Evolutionary conservation across 441 rosid species (phyloP).

Genomic region (Gossypium gossypioides): DNA sequence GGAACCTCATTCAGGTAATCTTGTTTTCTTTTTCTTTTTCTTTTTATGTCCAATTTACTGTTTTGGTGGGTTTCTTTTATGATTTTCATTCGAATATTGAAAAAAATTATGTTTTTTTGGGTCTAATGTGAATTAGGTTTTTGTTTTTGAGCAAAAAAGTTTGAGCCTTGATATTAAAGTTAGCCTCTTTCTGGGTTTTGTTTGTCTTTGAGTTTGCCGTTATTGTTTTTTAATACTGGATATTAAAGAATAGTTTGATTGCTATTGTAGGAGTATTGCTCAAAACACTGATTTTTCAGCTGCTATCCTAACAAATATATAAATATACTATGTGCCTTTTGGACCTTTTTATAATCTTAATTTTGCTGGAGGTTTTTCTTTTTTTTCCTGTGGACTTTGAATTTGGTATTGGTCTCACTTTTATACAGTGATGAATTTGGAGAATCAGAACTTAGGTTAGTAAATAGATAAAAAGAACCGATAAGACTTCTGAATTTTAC

Average conservation of each 20-base stretch:
- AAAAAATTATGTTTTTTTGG: background rate
- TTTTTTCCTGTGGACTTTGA: background rate
- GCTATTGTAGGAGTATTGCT: background rate
- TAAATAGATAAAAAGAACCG: background rate
- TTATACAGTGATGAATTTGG: background rate
- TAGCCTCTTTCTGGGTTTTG: background rate
- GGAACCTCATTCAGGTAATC: constrained; percentile 4
- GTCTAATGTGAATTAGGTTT: constrained; percentile 20
- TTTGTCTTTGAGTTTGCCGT: background rate
- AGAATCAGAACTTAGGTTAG: background rate
- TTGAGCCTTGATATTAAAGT: background rate
- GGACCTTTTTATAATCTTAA: background rate
- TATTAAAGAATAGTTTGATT: background rate
- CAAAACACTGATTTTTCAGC: background rate
- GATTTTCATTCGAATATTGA: background rate
- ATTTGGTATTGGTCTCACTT: background rate
- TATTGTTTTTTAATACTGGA: background rate
- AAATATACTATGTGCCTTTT: background rate
- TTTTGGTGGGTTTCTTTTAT: background rate
- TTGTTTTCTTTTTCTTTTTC: background rate
- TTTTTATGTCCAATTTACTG: background rate
- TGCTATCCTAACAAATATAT: background rate
- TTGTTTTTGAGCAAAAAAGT: background rate
- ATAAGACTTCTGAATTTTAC: background rate
- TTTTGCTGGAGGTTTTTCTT: background rate